A percentile compares a stretch with the other conserved stretches of the same genome.
phyloP scores from a whole-genome alignment of 2,329 filamentous ascomycete genomes.

The Uncinocarpus reesii region DNA sequence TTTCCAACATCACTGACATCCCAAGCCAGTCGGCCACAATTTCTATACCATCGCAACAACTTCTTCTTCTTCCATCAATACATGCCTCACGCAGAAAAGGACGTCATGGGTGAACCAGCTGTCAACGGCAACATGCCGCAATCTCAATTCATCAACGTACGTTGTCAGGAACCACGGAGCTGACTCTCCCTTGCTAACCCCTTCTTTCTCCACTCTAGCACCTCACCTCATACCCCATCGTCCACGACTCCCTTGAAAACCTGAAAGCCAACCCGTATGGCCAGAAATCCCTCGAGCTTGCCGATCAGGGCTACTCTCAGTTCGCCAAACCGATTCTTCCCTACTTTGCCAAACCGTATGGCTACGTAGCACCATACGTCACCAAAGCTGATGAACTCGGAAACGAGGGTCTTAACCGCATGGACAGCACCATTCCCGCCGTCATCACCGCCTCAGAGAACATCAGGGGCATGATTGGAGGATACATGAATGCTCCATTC shows the following conservation, averaged over 20 bases:
- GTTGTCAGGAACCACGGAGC: conserved; percentile 36
- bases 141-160: conserved; percentile 39
- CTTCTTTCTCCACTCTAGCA: conserved; percentile 47
- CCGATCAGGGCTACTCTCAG: conserved; percentile 62
- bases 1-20: no score
- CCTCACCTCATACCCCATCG: conserved; percentile 70
- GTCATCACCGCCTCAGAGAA: conserved; percentile 67
- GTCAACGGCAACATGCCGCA: conserved; percentile 43
- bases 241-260: conserved; percentile 65
- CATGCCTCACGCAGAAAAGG: conserved; percentile 18
- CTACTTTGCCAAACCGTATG: conserved; percentile 67
- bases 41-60: no score
- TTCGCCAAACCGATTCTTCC: conserved; percentile 69
- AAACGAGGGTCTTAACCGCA: conserved; percentile 56
- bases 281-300: conserved; percentile 67
- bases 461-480: conserved; percentile 55
- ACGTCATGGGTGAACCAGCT: conserved; percentile 38
- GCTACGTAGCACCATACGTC: conserved; percentile 75
- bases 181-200: conserved; percentile 18
- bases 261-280: conserved; percentile 76
- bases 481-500: conserved; percentile 52
- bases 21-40: no score
- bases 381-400: conserved; percentile 68
- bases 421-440: conserved; percentile 61
- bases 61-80: neutral